phyloP scores from a whole-genome alignment of 2,329 filamentous ascomycete species.

The Fusarium miscanthi region DNA sequence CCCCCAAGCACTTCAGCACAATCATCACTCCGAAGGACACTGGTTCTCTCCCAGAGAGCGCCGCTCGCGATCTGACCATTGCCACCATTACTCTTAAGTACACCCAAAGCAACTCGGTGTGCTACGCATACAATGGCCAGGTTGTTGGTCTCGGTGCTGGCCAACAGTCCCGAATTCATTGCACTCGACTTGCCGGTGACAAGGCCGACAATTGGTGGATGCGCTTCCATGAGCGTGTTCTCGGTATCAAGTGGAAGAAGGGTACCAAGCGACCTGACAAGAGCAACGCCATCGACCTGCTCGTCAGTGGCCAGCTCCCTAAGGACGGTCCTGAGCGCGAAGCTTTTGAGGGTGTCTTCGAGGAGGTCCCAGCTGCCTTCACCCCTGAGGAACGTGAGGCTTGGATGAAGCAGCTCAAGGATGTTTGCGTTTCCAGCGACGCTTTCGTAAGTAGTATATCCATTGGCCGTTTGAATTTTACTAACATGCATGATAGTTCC shows the following conservation, averaged over 20 bases:
- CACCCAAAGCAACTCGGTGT: constrained; percentile 98
- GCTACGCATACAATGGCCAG: constrained; percentile 94
- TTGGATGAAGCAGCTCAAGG: constrained; percentile 84
- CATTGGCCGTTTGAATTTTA: too few species aligned
- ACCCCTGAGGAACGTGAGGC: constrained; percentile 83
- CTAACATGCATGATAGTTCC: constrained; percentile 72
- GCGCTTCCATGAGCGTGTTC: constrained; percentile 91
- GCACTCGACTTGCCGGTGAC: constrained; percentile 95
- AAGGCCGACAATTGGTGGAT: constrained; percentile 99
- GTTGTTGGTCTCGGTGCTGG: constrained; percentile 94
- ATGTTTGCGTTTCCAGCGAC: constrained; percentile 91
- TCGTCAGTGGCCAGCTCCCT: constrained; percentile 91
- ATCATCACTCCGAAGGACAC: constrained; percentile 89
- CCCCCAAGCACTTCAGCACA: constrained; percentile 84
- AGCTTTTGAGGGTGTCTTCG: constrained; percentile 89
- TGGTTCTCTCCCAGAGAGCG: constrained; percentile 77
- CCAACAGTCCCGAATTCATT: constrained; percentile 98
- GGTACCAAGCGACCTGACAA: constrained; percentile 97
- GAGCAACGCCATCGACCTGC: constrained; percentile 96
- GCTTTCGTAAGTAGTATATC: constrained; percentile 79
- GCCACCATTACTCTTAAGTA: constrained; percentile 98
- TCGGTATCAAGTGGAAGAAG: constrained; percentile 95
- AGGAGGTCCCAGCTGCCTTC: constrained; percentile 86
- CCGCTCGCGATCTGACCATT: constrained; percentile 89
- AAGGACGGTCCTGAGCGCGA: constrained; percentile 85